Conservation (phyloP, 768 basidiomycete genomes). For the Tricholoma furcatifolium region DNA sequence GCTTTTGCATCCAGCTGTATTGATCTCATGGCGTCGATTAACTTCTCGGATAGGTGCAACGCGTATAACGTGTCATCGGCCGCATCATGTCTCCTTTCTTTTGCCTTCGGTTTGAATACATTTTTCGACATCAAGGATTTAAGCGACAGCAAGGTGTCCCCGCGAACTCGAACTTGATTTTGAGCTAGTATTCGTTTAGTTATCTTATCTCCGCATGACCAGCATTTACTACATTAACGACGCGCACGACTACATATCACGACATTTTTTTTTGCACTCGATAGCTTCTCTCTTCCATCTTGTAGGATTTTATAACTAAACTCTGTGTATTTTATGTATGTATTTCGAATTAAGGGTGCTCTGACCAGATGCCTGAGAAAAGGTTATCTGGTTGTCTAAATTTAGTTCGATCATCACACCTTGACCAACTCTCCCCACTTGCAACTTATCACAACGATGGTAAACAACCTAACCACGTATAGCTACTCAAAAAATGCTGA, state of each 20-base stretch:
- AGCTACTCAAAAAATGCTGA: neutral
- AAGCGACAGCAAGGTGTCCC: slow-evolving; percentile 56
- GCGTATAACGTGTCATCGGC: slow-evolving; percentile 70
- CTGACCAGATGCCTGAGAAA: neutral
- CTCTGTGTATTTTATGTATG: no score
- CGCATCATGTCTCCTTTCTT: slow-evolving; percentile 53
- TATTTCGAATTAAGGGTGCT: no score
- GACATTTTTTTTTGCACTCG: no score
- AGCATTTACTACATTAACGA: neutral
- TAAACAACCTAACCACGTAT: neutral
- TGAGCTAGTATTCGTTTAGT: neutral
- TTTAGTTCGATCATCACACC: slow-evolving; percentile 1
- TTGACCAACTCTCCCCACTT: neutral
- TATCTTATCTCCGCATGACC: neutral
- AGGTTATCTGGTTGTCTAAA: slow-evolving; percentile 2
- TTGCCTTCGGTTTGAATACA: slow-evolving; percentile 53
- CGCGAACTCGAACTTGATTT: slow-evolving; percentile 46
- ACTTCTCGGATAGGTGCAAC: slow-evolving; percentile 50
- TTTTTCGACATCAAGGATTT: slow-evolving; percentile 72
- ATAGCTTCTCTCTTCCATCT: no score
- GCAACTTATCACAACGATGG: neutral
- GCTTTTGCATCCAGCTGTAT: neutral
- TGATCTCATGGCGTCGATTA: neutral
- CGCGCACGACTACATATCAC: no score
- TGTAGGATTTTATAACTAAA: no score